A percentile compares a stretch with the other conserved stretches of the same genome.
These are phyloP conservation scores for Neofusicoccum kwambonambiense DNA, from an alignment of 2,329 filamentous ascomycete genomes.

Conservation along the genomic window DNA sequence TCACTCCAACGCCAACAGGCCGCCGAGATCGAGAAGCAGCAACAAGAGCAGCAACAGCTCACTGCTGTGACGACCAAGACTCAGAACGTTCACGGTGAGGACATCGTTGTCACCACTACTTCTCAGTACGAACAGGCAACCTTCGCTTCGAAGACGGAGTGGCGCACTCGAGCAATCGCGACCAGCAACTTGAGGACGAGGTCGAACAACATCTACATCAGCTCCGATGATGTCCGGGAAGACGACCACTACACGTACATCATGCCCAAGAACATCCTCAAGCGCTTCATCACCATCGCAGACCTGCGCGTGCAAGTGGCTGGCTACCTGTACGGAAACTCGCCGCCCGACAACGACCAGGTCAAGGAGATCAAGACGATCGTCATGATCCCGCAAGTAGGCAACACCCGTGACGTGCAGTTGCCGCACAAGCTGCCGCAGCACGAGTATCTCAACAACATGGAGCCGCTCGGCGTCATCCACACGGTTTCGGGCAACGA, in stretches of 20 bases:
- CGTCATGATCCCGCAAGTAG: conserved; percentile 96
- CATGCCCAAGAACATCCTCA: conserved; percentile 98
- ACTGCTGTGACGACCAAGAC: conserved; percentile 98
- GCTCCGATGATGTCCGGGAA: conserved; percentile 86
- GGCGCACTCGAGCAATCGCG: conserved; percentile 94
- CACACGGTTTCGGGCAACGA: conserved; percentile 96
- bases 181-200: conserved; percentile 92
- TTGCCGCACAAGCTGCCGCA: conserved; percentile 86
- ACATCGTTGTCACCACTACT: conserved; percentile 97
- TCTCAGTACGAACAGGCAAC: conserved; percentile 97
- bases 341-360: conserved; percentile 89
- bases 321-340: conserved; percentile 90
- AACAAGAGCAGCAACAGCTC: conserved; percentile 92
- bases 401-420: conserved; percentile 87
- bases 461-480: conserved; percentile 92
- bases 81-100: conserved; percentile 93
- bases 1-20: conserved; percentile 98
- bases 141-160: conserved; percentile 98
- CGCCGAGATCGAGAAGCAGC: conserved; percentile 97
- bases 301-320: conserved; percentile 96
- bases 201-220: conserved; percentile 98
- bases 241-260: conserved; percentile 91
- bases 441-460: conserved; percentile 79
- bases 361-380: conserved; percentile 97
- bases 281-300: conserved; percentile 96